These are phyloP conservation scores for Nymphaea thermarum DNA, from an alignment of 164 flowering plant species.

Conservation along the genomic window DNA sequence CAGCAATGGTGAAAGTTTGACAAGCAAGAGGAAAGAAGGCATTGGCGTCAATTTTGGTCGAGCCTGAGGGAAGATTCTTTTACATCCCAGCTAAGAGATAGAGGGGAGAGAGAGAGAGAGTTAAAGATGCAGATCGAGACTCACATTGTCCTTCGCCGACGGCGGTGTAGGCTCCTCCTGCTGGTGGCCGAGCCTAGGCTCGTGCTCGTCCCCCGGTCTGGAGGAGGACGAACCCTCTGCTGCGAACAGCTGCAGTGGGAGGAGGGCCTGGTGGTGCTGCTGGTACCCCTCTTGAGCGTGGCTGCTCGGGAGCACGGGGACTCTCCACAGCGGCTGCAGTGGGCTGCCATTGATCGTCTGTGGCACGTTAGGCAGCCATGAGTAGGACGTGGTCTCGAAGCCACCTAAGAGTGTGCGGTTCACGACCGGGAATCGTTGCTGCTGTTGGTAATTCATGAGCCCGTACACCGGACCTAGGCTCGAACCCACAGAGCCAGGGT, in stretches of 20 bases:
- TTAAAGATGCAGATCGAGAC: conserved; percentile 89
- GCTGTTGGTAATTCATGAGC: conserved; percentile 22
- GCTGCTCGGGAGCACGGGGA: conserved; percentile 29
- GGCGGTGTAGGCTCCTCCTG: conserved; percentile 23
- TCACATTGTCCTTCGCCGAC: conserved; percentile 62
- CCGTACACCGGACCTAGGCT: conserved; percentile 33
- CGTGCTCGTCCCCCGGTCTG: conserved; percentile 8
- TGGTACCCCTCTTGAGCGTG: conserved; percentile 6
- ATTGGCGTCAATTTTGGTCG: too few species aligned
- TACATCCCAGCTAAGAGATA: too few species aligned
- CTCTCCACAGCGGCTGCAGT: conserved; percentile 50
- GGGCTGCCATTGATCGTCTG: conserved; percentile 62
- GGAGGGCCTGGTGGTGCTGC: conserved; percentile 13
- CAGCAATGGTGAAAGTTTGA: too few species aligned
- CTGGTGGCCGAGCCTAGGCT: conserved; percentile 16
- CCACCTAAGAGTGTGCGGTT: background rate
- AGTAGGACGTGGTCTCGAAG: background rate
- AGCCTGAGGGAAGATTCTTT: too few species aligned
- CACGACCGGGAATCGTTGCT: background rate
- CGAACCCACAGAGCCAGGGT: conserved; percentile 17
- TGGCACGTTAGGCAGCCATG: conserved; percentile 1
- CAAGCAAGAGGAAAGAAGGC: too few species aligned
- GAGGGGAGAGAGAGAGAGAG: background rate
- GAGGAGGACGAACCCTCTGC: conserved; percentile 15
- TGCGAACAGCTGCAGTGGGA: conserved; percentile 3